These are phyloP conservation scores for Talaromyces thailandensis DNA, from an alignment of 495 filamentous ascomycete genomes.

Conservation along the genomic window DNA sequence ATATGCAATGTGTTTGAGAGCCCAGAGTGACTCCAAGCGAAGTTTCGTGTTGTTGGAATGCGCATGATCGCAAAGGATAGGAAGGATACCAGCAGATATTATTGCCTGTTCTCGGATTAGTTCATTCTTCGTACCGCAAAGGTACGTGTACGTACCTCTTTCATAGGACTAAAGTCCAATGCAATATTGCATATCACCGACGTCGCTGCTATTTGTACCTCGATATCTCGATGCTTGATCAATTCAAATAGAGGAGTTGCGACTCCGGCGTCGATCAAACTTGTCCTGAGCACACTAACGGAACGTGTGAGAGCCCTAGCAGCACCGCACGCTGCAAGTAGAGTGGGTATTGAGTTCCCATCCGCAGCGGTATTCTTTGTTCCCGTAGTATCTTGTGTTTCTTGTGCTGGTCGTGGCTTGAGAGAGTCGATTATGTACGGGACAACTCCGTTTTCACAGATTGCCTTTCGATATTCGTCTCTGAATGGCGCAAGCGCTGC, in stretches of 20 bases:
- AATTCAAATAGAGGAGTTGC: slow-evolving; percentile 71
- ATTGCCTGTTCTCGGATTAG: slow-evolving; percentile 47
- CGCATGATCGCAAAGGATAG: slow-evolving; percentile 73
- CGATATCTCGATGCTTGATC: slow-evolving; percentile 63
- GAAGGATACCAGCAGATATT: slow-evolving; percentile 64
- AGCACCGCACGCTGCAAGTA: slow-evolving; percentile 78
- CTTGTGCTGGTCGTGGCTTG: slow-evolving; percentile 41
- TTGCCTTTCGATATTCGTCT: slow-evolving; percentile 73
- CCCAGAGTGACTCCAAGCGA: slow-evolving; percentile 79
- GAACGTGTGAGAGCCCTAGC: slow-evolving; percentile 72
- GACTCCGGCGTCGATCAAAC: slow-evolving; percentile 76
- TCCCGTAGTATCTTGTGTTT: slow-evolving; percentile 19
- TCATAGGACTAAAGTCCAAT: slow-evolving; percentile 82
- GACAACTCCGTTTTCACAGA: slow-evolving; percentile 73
- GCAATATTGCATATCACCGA: slow-evolving; percentile 76
- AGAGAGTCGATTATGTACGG: slow-evolving; percentile 79
- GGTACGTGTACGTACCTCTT: slow-evolving; percentile 44
- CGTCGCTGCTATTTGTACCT: slow-evolving; percentile 80
- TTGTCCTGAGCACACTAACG: slow-evolving; percentile 73
- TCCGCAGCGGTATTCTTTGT: slow-evolving; percentile 30
- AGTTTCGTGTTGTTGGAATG: slow-evolving; percentile 64
- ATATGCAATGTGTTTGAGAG: slow-evolving; percentile 77
- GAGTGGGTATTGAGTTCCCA: slow-evolving; percentile 50
- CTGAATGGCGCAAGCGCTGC: slow-evolving; percentile 71
- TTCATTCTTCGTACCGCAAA: background rate